These are phyloP conservation scores for Excoecaria cochinchinensis DNA, from an alignment of 345 rosid genomes.

Conservation along the genomic window DNA sequence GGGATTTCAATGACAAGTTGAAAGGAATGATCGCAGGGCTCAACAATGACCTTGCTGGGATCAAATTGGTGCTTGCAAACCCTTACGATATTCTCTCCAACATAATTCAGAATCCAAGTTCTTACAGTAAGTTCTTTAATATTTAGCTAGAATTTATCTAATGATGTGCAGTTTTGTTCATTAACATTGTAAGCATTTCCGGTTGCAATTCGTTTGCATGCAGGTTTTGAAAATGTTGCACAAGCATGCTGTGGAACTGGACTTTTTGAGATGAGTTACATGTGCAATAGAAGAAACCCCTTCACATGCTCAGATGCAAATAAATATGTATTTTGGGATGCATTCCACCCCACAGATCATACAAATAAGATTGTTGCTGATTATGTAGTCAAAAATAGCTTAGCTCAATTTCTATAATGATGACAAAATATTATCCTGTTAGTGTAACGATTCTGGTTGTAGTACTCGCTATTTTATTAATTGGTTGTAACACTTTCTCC, in stretches of 20 bases:
- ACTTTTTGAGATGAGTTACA: conserved; percentile 18
- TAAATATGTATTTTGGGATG: conserved; percentile 22
- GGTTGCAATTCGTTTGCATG: neutral
- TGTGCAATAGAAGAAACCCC: conserved; percentile 17
- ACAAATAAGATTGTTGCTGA: conserved; percentile 11
- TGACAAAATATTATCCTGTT: neutral
- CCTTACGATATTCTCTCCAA: conserved; percentile 40
- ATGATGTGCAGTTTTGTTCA: neutral
- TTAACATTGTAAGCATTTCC: neutral
- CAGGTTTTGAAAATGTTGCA: conserved; percentile 18
- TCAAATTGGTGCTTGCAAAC: conserved; percentile 42
- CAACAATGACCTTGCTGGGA: conserved; percentile 41
- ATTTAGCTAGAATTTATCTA: neutral
- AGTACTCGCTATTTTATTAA: neutral
- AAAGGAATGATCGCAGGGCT: conserved; percentile 30
- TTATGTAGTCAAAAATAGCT: conserved; percentile 8
- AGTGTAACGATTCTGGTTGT: neutral
- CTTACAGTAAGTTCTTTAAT: conserved; percentile 7
- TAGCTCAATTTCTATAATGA: conserved; percentile 11
- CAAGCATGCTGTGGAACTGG: conserved; percentile 22
- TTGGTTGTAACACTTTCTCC: neutral
- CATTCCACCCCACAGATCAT: conserved; percentile 22
- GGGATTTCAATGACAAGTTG: conserved; percentile 33
- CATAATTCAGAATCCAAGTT: conserved; percentile 27
- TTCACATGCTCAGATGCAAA: conserved; percentile 21